phyloP scores from a whole-genome alignment of 2,329 filamentous ascomycete genomes.

The Pseudocercospora fuligena region DNA sequence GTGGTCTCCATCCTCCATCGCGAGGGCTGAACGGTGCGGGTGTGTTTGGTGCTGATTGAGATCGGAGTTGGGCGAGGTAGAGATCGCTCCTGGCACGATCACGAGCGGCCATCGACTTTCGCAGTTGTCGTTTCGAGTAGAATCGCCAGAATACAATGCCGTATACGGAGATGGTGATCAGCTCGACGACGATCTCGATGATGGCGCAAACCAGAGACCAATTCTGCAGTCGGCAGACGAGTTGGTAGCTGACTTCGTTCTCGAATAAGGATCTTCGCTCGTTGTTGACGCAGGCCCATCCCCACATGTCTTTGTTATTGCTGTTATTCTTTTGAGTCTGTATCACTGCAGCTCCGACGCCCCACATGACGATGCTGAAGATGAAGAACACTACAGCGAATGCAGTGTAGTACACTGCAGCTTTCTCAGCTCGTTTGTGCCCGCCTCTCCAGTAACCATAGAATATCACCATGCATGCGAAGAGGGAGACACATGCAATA shows the following conservation, averaged over 20 bases:
- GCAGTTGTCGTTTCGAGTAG: constrained; percentile 92
- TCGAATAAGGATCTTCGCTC: constrained; percentile 73
- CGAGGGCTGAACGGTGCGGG: constrained; percentile 68
- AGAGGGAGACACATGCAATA: constrained; percentile 79
- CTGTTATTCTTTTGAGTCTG: constrained; percentile 76
- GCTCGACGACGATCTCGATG: constrained; percentile 92
- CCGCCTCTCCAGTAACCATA: constrained; percentile 86
- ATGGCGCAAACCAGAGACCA: constrained; percentile 96
- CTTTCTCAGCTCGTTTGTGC: constrained; percentile 86
- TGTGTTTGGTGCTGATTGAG: constrained; percentile 69
- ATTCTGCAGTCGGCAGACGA: constrained; percentile 92
- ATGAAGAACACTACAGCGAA: constrained; percentile 95
- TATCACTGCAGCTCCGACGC: constrained; percentile 79
- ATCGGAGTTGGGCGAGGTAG: constrained; percentile 72
- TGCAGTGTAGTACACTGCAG: constrained; percentile 91
- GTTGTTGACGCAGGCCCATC: constrained; percentile 95
- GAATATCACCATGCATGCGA: constrained; percentile 79
- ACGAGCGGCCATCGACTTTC: constrained; percentile 94
- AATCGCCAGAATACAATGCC: constrained; percentile 95
- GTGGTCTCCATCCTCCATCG: constrained; percentile 56
- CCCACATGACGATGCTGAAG: constrained; percentile 91
- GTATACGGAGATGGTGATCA: constrained; percentile 90
- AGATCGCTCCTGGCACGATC: constrained; percentile 93
- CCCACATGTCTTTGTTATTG: constrained; percentile 90
- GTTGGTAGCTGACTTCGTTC: constrained; percentile 81